Base-by-base conservation (phyloP, 352 stramenopile genomes). In the Phytophthora capsici region DNA sequence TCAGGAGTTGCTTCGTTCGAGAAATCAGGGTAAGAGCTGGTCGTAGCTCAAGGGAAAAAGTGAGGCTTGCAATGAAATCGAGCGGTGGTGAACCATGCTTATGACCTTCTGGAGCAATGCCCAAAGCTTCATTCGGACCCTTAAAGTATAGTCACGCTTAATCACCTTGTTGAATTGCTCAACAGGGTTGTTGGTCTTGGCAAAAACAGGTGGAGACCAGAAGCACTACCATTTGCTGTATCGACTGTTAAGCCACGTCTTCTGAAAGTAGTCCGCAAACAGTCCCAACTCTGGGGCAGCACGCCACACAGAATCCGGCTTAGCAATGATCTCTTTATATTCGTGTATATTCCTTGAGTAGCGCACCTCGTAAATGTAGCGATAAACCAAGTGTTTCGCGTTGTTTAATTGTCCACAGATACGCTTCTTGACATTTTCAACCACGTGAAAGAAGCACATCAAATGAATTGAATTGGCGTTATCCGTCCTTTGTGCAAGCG, bases 141-240 rank as follows among this genome's bases (percentile, higher is more conserved):
- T 41, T 0, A 70, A 5, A 1, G 59, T 46, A 32, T 73, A 77
- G 5, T 74, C 59, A 2, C 59, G 13, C 49, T 77, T 77, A 16
- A 73, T 59, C 0, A 25, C 44, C 71, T 16, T 66, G 56, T 37
- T 75, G 52, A 75, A 75, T 13, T 66, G 56, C 30, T 75, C 62
- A 2, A 66, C 37, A 10, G 63, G 69, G 22, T 70, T 70, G 25
- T 70, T 70, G 7, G 63, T 73, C 43, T 73, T 70, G 0, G 63
- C 63, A n/a, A 50, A 66, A 1, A 59, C 64, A 0, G 43, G 6
- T 7, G 59, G 59, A 9, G 52, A 50, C 17, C 48, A 30, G 13
- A 45, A 51, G 28, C 69, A 71, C 2, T 48, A 25, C 60, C 55
- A 74, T 1, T 46, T 67, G 1, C 1, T 6, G 20, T 51, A 56